Base-by-base conservation (phyloP, 768 basidiomycete species). In the Hypholoma fasciculare region DNA sequence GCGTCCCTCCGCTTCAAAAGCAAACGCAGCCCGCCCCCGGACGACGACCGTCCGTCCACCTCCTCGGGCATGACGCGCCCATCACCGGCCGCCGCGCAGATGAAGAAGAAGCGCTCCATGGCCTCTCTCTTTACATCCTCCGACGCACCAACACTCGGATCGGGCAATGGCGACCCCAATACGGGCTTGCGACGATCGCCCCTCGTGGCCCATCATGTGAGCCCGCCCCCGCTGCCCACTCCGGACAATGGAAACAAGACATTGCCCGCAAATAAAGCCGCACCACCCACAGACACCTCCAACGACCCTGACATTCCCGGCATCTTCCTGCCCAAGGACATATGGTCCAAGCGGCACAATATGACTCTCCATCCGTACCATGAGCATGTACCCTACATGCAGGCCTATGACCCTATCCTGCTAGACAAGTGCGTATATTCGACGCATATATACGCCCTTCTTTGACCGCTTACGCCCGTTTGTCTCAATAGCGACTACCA, bases 281-380 rank as follows among this genome's bases (percentile, higher is more conserved):
- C 66, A 67, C 46, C 47, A 49, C 54, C 58, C 56, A 54, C 50
- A 27, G 19, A 20, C n/a, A n/a, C n/a, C n/a, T n/a, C n/a, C n/a
- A n/a, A n/a, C 11, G 48, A 49, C 30, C 17, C 48, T 42, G 47
- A 55, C 27, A 27, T 60, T 16, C 54, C 58, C 8, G 62, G 63
- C 20, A 61, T 59, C 20, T 73, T 72, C 59, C 62, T 70, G 19
- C 66, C 64, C 36, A 78, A 74, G 63, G 70, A 69, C 20, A 65
- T 64, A 1, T 82, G 78, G 79, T 63, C 72, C 34, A 74, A 66
- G n/a, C 73, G 76, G 36, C 63, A 71, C 37, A 78, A 74, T 43
- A 80, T 82, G 77, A 83, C 72, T 56, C 67, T 84, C 20, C 87
- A 88, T 63, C 83, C 86, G 2, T 85, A 83, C 60, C 65, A 76